phyloP scores from a whole-genome alignment of 306 rosid species.

The Macrotyloma uniflorum region DNA sequence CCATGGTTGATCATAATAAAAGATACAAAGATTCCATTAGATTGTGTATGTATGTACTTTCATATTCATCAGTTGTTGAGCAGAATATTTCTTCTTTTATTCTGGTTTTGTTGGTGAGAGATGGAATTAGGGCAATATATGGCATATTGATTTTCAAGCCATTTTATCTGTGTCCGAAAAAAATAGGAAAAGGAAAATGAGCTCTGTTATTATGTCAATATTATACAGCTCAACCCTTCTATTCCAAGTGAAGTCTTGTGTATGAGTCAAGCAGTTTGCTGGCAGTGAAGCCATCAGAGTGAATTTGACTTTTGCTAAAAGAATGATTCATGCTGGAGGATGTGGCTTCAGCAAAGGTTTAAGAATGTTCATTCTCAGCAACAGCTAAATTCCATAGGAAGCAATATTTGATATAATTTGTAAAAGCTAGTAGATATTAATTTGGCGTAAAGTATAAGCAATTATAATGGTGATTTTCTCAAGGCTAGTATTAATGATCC shows the following conservation, averaged over 20 bases:
- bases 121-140: neutral
- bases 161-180: neutral
- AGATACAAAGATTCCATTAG: neutral
- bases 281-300: neutral
- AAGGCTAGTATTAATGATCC: neutral
- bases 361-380: neutral
- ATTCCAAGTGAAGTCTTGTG: neutral
- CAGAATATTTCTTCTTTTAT: conserved; percentile 11
- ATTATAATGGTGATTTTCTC: neutral
- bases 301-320: neutral
- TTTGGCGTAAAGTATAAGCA: neutral
- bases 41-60: neutral
- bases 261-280: neutral
- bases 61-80: neutral
- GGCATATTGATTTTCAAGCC: conserved; percentile 8
- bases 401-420: neutral
- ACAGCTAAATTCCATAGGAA: neutral
- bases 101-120: conserved; percentile 12
- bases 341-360: neutral
- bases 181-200: neutral
- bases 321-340: neutral
- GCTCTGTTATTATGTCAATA: neutral
- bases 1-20: neutral
- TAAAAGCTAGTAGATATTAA: neutral
- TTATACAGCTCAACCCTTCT: neutral